Conservation (phyloP, 2,329 filamentous ascomycete genomes). For the Knufia petricola region DNA sequence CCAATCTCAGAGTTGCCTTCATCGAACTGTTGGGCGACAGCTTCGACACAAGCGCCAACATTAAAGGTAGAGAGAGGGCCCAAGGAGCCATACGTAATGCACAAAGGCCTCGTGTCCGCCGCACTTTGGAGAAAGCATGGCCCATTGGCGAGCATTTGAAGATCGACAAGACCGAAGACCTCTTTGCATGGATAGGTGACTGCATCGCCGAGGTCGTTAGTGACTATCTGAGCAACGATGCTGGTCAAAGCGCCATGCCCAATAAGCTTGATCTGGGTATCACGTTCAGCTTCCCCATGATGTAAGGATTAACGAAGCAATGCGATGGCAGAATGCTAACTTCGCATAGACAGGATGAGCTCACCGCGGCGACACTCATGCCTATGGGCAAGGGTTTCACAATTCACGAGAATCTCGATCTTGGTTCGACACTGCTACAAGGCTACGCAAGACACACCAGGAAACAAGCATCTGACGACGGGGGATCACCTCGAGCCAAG, state of each 20-base stretch:
- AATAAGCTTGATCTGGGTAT: conserved; percentile 41
- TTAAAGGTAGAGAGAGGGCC: conserved; percentile 28
- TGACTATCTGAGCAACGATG: conserved; percentile 36
- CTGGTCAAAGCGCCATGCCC: conserved; percentile 31
- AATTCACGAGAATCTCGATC: conserved; percentile 45
- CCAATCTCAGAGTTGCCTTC: conserved; percentile 47
- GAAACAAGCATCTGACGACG: conserved; percentile 25
- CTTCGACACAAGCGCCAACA: conserved; percentile 23
- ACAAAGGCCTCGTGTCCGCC: conserved; percentile 43
- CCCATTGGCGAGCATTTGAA: conserved; percentile 65
- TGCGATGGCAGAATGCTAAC: conserved; percentile 11
- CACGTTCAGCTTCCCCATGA: conserved; percentile 42
- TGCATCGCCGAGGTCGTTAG: conserved; percentile 65
- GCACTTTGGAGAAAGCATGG: conserved; percentile 61
- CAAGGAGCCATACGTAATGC: conserved; percentile 37
- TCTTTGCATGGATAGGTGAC: conserved; percentile 73
- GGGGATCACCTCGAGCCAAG: conserved; percentile 32
- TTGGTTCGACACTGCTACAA: conserved; percentile 44
- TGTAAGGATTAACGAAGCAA: conserved; percentile 28
- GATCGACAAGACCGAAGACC: conserved; percentile 60
- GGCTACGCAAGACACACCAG: conserved; percentile 46
- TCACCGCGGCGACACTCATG: conserved; percentile 46
- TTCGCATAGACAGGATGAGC: conserved; percentile 38
- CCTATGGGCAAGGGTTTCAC: conserved; percentile 52
- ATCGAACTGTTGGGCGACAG: conserved; percentile 43